A percentile compares a stretch with the other conserved stretches of the same genome.
Conservation (phyloP, 305 asterid genomes). For the Fraxinus platypoda region DNA sequence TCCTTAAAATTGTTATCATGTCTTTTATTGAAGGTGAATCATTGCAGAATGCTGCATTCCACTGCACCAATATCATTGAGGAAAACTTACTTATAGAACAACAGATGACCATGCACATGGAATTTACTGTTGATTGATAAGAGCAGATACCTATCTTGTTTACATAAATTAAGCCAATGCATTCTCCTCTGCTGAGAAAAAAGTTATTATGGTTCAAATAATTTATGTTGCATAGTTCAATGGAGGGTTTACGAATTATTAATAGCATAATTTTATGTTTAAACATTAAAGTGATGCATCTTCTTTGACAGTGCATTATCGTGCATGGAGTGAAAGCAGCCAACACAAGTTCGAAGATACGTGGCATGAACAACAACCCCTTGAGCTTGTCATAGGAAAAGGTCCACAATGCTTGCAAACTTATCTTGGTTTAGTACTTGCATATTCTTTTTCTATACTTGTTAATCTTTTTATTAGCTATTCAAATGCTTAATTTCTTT, state of each 20-base stretch:
- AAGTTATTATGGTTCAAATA: neutral
- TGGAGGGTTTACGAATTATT: slow-evolving; percentile 5
- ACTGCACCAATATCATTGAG: neutral
- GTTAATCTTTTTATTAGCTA: slow-evolving; percentile 6
- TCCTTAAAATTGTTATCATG: neutral
- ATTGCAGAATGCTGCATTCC: slow-evolving; percentile 10
- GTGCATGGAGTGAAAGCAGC: slow-evolving; percentile 91
- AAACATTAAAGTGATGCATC: neutral
- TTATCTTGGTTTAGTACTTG: slow-evolving; percentile 5
- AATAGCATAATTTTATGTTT: neutral
- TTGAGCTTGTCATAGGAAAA: slow-evolving; percentile 90
- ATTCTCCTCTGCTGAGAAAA: slow-evolving; percentile 13
- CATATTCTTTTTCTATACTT: slow-evolving; percentile 5
- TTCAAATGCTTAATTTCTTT: slow-evolving; percentile 3
- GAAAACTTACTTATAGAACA: neutral
- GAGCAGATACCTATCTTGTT: neutral
- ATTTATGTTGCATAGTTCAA: neutral
- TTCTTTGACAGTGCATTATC: slow-evolving; percentile 67
- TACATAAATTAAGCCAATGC: slow-evolving; percentile 1
- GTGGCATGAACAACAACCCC: slow-evolving; percentile 91
- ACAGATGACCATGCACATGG: neutral
- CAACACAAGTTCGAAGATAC: slow-evolving; percentile 94
- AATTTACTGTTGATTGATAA: slow-evolving; percentile 6
- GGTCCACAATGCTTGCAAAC: slow-evolving; percentile 42
- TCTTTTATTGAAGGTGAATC: slow-evolving; percentile 10